Base-by-base conservation (phyloP, 257 asterid species). In the Mentha longifolia region DNA sequence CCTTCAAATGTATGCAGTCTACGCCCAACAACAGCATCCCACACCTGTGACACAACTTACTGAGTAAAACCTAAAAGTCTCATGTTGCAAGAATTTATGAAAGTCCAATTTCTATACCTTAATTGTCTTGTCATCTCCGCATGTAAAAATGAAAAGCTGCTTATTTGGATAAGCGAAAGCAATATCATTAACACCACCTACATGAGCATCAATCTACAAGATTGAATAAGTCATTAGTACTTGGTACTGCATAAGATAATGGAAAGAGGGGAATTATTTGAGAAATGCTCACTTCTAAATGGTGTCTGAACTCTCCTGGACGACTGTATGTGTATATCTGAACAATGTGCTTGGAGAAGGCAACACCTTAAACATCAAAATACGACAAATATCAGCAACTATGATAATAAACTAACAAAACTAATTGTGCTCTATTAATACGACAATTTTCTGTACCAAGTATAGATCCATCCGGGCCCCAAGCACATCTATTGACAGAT, bases 101-200 rank as follows among this genome's bases (percentile, higher is more conserved):
- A 71, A 42, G 68, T 69, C 33, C 31, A 74, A 62, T 58, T 50
- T 42, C 6, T 47, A 42, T 77, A 91, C 97, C 96, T 91, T 91
- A 72, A 94, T 94, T 19, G 92, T 83, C 87, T 87, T 94, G 95
- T 94, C 99, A 75, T 94, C 99, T 35, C 99, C 99, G 58, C 99
- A 94, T 30, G 99, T 94, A 58, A 94, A 92, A 69, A 94, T 63
- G 74, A 96, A 87, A 7, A 94, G 96, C 82, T 94, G 99, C 84
- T 91, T 94, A 80, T 86, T 94, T 13, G 96, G 99, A 71, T 91
- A 89, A 15, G 99, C 95, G 59, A 94, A 94, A 70, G 97, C 96
- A 81, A 94, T 91, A 74, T 91, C 98, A 73, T 91, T 94, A 63
- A 94, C 98, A 57, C 96, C 95, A 28, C 98, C 98, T 64, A 73